These are phyloP conservation scores for Leccinum fallax DNA, from an alignment of 1,284 basidiomycete genomes.

Conservation along the genomic window DNA sequence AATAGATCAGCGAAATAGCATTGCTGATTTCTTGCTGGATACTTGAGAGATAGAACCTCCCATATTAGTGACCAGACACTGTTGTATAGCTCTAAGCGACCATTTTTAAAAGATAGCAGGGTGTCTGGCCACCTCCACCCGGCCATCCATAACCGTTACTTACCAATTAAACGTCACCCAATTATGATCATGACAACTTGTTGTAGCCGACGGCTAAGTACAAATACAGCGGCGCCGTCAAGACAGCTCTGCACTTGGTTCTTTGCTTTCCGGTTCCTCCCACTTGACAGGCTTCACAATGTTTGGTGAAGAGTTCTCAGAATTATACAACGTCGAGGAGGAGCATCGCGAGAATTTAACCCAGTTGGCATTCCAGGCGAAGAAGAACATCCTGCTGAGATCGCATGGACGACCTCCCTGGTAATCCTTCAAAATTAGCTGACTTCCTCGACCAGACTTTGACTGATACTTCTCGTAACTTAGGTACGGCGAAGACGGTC, in stretches of 20 bases:
- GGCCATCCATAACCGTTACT: background rate
- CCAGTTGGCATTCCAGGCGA: slow-evolving; percentile 26
- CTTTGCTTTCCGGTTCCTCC: slow-evolving; percentile 1
- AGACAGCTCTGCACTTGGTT: slow-evolving; percentile 20
- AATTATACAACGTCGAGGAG: slow-evolving; percentile 23
- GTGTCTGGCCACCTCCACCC: slow-evolving; percentile 2
- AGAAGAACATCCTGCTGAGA: slow-evolving; percentile 81
- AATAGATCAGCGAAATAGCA: slow-evolving; percentile 33
- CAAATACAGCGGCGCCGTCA: slow-evolving; percentile 26
- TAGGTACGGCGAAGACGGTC: slow-evolving; percentile 79
- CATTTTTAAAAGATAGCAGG: background rate
- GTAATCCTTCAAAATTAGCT: slow-evolving; percentile 42
- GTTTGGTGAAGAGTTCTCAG: slow-evolving; percentile 32
- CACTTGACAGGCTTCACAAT: slow-evolving; percentile 16
- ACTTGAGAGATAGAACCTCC: slow-evolving; percentile 2
- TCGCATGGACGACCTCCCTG: slow-evolving; percentile 84
- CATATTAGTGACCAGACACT: background rate
- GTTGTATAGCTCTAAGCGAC: background rate
- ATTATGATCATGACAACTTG: slow-evolving; percentile 9
- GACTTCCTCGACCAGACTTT: slow-evolving; percentile 10
- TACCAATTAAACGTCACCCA: background rate
- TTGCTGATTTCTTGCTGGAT: slow-evolving; percentile 42
- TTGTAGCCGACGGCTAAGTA: slow-evolving; percentile 35
- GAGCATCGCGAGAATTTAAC: slow-evolving; percentile 19
- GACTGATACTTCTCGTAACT: slow-evolving; percentile 10